Evolutionary conservation across 805 yeast genomes (phyloP), one percentile per base, ranked within the genome.

Genomic region (Kurtzmaniella fragi): DNA sequence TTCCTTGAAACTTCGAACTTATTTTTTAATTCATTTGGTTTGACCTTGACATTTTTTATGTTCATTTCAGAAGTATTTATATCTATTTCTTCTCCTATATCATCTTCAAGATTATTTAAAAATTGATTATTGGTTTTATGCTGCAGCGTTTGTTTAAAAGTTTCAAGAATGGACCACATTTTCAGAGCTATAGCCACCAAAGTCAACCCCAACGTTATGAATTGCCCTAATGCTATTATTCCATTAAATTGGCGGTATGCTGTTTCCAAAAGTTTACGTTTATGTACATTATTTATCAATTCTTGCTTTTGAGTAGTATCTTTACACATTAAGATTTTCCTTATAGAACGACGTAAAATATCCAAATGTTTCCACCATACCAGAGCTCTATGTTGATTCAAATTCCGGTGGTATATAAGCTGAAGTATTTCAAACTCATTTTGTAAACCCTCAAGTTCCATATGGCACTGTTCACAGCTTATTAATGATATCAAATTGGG

Each of bases 281-380:
- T 32, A 42, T 47, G 9, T 40, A 41, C 13, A 40, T 37, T 20
- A 41, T 46, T 31, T 20, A 37, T 29, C 2, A 38, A 40, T 7
- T 40, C 15, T 14, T 25, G 28, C 23, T 31, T 25, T 25, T 45
- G 42, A 17, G 42, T 51, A 12, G 34, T 41, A 37, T 35, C 35
- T 12, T 29, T 42, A 34, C 57, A 39, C 31, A 31, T 50, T 9
- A 78, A 42, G 5, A 78, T 50, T 34, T 62, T 62, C 13, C 79
- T 57, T 17, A 75, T 39, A 32, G 70, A 64, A 31, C 95, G 70
- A 48, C 83, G 84, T 20, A 87, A 50, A 8, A 80, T 71, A 43
- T 78, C 72, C 31, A 89, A 62, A 42, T 76, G 71, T 43, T 66
- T 73, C 91, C 95, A 89, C 96, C 96, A 89, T 7, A 54, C 52